A percentile compares a stretch with the other conserved stretches of the same genome.
Evolutionary conservation across 2,329 filamentous ascomycete species (phyloP).

Genomic region (Aspergillus vadensis): DNA sequence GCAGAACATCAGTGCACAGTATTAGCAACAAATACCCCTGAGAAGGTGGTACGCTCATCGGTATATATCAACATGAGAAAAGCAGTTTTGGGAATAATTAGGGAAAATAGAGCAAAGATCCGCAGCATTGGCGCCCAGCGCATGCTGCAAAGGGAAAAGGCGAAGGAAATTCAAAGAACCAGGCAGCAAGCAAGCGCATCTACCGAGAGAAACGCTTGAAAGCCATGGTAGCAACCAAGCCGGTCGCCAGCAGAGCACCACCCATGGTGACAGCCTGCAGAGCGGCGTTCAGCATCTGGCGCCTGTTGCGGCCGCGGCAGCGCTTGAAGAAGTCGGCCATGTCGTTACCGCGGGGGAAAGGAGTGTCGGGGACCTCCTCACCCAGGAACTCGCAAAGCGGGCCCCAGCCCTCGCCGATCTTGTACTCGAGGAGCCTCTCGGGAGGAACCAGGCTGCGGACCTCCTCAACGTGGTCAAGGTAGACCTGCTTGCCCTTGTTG

Average conservation of each 20-base stretch:
- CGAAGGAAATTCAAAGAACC: background rate
- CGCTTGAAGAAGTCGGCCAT: constrained; percentile 58
- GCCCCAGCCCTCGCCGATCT: constrained; percentile 57
- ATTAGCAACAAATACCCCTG: constrained; percentile 5
- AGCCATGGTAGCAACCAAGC: constrained; percentile 43
- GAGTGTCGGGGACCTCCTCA: constrained; percentile 52
- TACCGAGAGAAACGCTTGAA: constrained; percentile 44
- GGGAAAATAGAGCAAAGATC: background rate
- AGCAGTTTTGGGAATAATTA: background rate
- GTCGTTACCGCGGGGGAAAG: constrained; percentile 57
- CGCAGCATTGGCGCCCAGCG: constrained; percentile 28
- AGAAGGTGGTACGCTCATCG: constrained; percentile 5
- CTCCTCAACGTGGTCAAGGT: constrained; percentile 58
- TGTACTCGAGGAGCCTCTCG: constrained; percentile 57
- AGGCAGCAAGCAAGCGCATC: background rate
- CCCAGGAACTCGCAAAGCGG: constrained; percentile 59
- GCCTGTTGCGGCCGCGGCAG: constrained; percentile 55
- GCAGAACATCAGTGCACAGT: background rate
- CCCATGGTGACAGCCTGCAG: constrained; percentile 55
- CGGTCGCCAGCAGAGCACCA: constrained; percentile 50
- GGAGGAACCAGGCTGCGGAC: constrained; percentile 52
- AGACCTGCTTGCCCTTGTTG: constrained; percentile 65
- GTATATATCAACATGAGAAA: constrained; percentile 1
- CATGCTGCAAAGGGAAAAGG: constrained; percentile 15
- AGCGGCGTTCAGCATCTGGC: constrained; percentile 58